These are phyloP conservation scores for Tuber microsphaerosporum DNA, from an alignment of 495 filamentous ascomycete species.

Conservation along the genomic window DNA sequence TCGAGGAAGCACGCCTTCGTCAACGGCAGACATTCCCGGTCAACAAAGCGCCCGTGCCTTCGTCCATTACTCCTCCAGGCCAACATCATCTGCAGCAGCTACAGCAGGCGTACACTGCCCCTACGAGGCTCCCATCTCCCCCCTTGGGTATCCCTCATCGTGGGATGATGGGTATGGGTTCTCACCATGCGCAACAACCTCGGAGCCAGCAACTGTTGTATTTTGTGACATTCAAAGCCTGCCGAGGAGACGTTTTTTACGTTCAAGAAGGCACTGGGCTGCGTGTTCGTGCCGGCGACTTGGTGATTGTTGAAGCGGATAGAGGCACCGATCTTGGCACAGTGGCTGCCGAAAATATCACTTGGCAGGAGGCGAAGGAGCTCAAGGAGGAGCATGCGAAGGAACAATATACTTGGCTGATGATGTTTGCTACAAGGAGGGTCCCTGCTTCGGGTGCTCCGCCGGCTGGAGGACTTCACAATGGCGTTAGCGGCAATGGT, in stretches of 20 bases:
- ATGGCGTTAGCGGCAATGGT: slow-evolving; percentile 55
- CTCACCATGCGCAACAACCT: slow-evolving; percentile 49
- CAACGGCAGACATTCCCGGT: slow-evolving; percentile 31
- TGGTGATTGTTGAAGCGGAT: slow-evolving; percentile 96
- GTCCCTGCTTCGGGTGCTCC: slow-evolving; percentile 54
- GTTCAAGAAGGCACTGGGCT: slow-evolving; percentile 91
- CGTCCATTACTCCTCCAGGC: slow-evolving; percentile 31
- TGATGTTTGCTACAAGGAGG: slow-evolving; percentile 86
- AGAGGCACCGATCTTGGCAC: slow-evolving; percentile 91
- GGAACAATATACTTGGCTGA: slow-evolving; percentile 92
- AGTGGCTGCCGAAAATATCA: slow-evolving; percentile 76
- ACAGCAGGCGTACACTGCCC: slow-evolving; percentile 52
- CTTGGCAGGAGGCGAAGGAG: slow-evolving; percentile 74
- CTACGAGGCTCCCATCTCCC: slow-evolving; percentile 47
- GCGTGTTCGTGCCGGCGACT: slow-evolving; percentile 77
- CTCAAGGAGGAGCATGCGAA: slow-evolving; percentile 81
- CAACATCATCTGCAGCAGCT: slow-evolving; percentile 44
- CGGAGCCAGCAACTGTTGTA: slow-evolving; percentile 78
- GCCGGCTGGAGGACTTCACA: slow-evolving; percentile 48
- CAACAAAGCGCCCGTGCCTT: slow-evolving; percentile 31
- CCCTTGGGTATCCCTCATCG: slow-evolving; percentile 53
- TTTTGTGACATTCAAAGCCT: slow-evolving; percentile 92
- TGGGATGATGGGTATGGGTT: slow-evolving; percentile 53
- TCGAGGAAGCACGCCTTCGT: slow-evolving; percentile 36
- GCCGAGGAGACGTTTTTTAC: slow-evolving; percentile 89